Evolutionary conservation across 352 stramenopile genomes (phyloP).

Genomic region (Phytophthora pluvialis): DNA sequence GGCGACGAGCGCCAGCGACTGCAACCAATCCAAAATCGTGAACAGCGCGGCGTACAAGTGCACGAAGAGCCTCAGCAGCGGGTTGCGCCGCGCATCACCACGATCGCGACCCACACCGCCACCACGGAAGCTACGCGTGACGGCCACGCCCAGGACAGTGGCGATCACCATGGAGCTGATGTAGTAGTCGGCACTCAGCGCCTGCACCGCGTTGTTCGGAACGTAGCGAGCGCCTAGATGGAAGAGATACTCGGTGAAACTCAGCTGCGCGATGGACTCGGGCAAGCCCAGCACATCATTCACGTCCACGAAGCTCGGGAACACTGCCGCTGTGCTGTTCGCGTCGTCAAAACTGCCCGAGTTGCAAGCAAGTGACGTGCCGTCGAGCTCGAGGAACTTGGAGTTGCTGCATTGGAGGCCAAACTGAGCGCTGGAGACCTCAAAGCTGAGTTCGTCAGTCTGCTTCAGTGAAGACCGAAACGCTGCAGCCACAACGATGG

Average conservation of each 20-base stretch:
- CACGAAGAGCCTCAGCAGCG: conserved; percentile 61
- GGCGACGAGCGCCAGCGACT: conserved; percentile 54
- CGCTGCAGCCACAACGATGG: conserved; percentile 35
- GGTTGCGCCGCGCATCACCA: conserved; percentile 55
- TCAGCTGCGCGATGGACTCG: conserved; percentile 46
- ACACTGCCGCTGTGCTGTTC: conserved; percentile 32
- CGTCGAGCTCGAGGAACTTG: conserved; percentile 55
- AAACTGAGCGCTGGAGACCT: conserved; percentile 43
- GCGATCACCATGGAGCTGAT: conserved; percentile 61
- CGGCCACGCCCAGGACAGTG: conserved; percentile 50
- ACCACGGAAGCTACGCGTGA: conserved; percentile 53
- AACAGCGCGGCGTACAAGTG: conserved; percentile 69
- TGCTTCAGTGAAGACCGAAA: conserved; percentile 47
- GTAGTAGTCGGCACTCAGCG: conserved; percentile 48
- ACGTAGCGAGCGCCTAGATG: conserved; percentile 53
- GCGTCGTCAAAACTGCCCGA: conserved; percentile 23
- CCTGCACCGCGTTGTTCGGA: conserved; percentile 53
- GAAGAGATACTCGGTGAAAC: conserved; percentile 54
- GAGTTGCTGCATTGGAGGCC: conserved; percentile 65
- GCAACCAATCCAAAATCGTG: conserved; percentile 64
- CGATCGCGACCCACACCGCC: conserved; percentile 36
- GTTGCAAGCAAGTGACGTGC: conserved; percentile 19
- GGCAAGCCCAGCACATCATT: conserved; percentile 46
- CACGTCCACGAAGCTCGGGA: conserved; percentile 61
- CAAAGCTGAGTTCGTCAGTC: conserved; percentile 38